Evolutionary conservation across 2,329 filamentous ascomycete species (phyloP).

Genomic region (Plenodomus biglobosus): DNA sequence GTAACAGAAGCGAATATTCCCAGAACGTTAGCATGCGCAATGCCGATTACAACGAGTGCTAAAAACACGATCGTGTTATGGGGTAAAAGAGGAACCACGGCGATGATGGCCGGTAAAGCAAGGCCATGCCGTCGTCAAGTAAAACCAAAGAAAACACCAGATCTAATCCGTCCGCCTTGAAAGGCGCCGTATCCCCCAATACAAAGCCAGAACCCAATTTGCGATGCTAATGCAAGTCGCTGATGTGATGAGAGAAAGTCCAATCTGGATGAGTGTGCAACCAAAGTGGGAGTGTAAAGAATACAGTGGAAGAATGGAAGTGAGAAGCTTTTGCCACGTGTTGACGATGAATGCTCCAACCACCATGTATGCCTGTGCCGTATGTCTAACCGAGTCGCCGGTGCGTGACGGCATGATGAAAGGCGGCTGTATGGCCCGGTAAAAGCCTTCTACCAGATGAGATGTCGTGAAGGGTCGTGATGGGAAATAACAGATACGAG

Average conservation of each 20-base stretch:
- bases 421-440: conserved; percentile 34
- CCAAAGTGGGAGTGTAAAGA: conserved; percentile 28
- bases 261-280: conserved; percentile 18
- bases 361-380: conserved; percentile 27
- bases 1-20: conserved; percentile 36
- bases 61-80: conserved; percentile 33
- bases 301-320: conserved; percentile 29
- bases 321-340: conserved; percentile 30
- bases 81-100: conserved; percentile 23
- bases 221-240: conserved; percentile 20
- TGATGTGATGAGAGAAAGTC: conserved; percentile 17
- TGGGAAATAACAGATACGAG: conserved; percentile 26
- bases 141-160: conserved; percentile 29
- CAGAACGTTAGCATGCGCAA: conserved; percentile 29
- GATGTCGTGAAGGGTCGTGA: conserved; percentile 43
- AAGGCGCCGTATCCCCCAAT: conserved; percentile 13
- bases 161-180: conserved; percentile 26
- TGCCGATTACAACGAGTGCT: conserved; percentile 45
- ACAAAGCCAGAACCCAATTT: conserved; percentile 20
- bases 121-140: conserved; percentile 38
- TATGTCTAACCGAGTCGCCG: conserved; percentile 39
- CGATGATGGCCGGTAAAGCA: conserved; percentile 33
- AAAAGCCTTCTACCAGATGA: conserved; percentile 31
- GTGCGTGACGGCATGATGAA: conserved; percentile 36
- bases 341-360: conserved; percentile 16